These are phyloP conservation scores for Cladosporium colombiae DNA, from an alignment of 2,329 filamentous ascomycete genomes.

Conservation along the genomic window DNA sequence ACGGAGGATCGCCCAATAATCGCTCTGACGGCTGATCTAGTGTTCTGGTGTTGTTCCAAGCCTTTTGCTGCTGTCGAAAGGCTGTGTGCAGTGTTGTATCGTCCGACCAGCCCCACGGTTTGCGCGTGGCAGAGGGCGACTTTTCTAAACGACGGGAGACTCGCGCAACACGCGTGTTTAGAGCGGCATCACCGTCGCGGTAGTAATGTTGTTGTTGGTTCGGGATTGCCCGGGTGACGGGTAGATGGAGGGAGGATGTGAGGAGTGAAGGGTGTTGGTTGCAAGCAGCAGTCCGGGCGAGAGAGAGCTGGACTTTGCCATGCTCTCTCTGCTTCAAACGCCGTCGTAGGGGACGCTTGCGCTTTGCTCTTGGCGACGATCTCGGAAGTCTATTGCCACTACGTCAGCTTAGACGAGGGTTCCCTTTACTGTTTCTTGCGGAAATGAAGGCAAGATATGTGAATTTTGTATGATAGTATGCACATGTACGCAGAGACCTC, in stretches of 20 bases:
- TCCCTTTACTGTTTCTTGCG: neutral
- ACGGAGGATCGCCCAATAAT: constrained; percentile 7
- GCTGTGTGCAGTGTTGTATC: neutral
- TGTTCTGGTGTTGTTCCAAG: neutral
- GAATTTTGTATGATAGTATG: neutral
- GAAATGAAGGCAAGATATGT: neutral
- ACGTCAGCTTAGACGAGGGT: neutral
- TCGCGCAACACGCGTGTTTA: constrained; percentile 17
- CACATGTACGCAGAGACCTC: neutral
- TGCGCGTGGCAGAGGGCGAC: constrained; percentile 14
- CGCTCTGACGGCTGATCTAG: neutral
- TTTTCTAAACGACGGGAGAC: constrained; percentile 10
- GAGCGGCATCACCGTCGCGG: constrained; percentile 13
- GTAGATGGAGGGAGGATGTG: neutral
- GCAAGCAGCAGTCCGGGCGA: constrained; percentile 2
- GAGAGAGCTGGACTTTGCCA: constrained; percentile 13
- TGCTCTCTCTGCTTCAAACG: constrained; percentile 13
- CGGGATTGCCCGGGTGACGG: neutral
- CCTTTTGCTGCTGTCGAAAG: neutral
- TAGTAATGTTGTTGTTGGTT: neutral
- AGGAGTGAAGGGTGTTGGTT: constrained; percentile 10
- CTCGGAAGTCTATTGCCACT: constrained; percentile 5
- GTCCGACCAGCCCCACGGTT: constrained; percentile 8
- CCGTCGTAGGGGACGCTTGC: neutral
- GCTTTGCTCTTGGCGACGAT: neutral